phyloP scores from a whole-genome alignment of 2,329 filamentous ascomycete genomes.

The Sporothrix phasma region DNA sequence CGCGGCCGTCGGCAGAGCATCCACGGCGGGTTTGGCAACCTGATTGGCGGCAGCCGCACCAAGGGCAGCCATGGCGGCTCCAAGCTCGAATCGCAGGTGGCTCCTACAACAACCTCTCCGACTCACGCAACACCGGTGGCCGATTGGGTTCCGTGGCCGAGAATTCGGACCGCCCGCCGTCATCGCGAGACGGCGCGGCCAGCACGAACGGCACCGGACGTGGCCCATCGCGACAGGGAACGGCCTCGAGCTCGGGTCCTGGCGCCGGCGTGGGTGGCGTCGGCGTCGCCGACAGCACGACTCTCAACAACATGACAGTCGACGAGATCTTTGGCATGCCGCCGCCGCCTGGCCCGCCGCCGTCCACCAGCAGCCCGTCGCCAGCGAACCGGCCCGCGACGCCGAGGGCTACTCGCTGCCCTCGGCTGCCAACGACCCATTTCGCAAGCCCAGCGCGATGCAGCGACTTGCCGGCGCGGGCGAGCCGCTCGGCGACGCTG shows the following conservation, averaged over 20 bases:
- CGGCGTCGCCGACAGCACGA: constrained; percentile 19
- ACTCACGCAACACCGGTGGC: constrained; percentile 28
- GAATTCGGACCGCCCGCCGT: constrained; percentile 33
- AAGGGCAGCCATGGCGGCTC: constrained; percentile 51
- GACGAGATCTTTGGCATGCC: constrained; percentile 42
- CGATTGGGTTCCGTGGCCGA: constrained; percentile 49
- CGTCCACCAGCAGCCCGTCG: constrained; percentile 31
- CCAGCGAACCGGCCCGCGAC: constrained; percentile 46
- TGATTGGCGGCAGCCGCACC: constrained; percentile 46
- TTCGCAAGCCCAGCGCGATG: constrained; percentile 62
- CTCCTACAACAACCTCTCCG: constrained; percentile 51
- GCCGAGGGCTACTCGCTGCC: constrained; percentile 70
- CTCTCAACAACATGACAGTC: constrained; percentile 36
- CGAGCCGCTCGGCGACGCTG: constrained; percentile 39
- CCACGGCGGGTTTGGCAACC: constrained; percentile 49
- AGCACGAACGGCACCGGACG: constrained; percentile 39
- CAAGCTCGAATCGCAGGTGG: constrained; percentile 46
- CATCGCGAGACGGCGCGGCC: constrained; percentile 31
- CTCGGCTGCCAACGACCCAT: constrained; percentile 51
- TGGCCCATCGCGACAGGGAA: constrained; percentile 11
- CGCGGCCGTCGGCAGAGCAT: constrained; percentile 56
- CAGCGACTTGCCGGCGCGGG: constrained; percentile 28
- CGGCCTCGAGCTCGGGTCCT: background rate
- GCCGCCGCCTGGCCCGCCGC: constrained; percentile 42
- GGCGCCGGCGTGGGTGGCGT: background rate